Base-by-base conservation (phyloP, 768 basidiomycete genomes). In the Tylopilus balloui region DNA sequence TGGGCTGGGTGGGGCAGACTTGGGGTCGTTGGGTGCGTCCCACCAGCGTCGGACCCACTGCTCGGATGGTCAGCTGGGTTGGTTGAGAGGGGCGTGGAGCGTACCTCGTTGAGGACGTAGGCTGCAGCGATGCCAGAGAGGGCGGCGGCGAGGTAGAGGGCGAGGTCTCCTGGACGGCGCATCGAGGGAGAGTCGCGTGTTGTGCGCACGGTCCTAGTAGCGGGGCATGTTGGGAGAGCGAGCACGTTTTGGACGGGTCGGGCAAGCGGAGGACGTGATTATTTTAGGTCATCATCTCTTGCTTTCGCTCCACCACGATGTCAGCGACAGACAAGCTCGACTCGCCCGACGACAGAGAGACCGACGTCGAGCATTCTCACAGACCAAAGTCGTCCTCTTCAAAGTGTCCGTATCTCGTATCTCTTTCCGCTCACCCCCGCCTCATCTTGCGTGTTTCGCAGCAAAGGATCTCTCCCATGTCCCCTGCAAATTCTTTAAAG, bases 401-500 rank as follows among this genome's bases (percentile, higher is more conserved):
- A 38, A 71, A 71, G 58, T 57, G 69, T 70, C 27, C 28, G 43
- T 57, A 42, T 56, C 31, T 6, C 4, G 2, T 17, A 29, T 42
- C 46, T 54, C 51, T 45, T 25, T 28, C 42, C 23, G 20, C 13
- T 23, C 2, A 9, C 2, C 29, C 14, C n/a, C 29, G 1, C 25
- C 31, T 0, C 28, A 38, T 42, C 49, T 51, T 1, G 48, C 51
- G 27, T 0, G 6, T 42, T 11, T 19, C 34, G n/a, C 65, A 86
- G 86, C 84, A 42, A 91, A 92, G 68, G 90, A 92, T 66, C 78
- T 97, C 47, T 90, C 89, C 3, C 93, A 96, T 76, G 95, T 98
- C 13, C 94, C 94, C 2, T 98, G 95, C 75, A 90, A 95, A 72
- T 97, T 97, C 79, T 96, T 84, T 81, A 90, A 88, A 64, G 87